Conservation (phyloP, 2,329 filamentous ascomycete genomes). For the Biscogniauxia mediterranea region DNA sequence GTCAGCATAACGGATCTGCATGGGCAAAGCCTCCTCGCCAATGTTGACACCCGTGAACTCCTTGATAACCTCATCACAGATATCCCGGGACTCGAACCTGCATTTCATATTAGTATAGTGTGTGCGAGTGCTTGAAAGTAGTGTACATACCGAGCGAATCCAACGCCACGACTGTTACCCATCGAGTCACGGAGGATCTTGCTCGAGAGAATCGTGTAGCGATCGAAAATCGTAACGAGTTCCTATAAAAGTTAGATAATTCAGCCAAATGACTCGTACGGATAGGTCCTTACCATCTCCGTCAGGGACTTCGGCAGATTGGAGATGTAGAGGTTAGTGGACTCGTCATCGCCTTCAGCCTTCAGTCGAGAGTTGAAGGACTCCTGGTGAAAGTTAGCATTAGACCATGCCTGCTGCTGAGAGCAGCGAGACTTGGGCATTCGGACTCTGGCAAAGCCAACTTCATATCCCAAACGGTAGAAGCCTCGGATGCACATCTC, state of each 20-base stretch:
- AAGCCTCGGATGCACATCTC: conserved; percentile 97
- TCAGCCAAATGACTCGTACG: conserved; percentile 1
- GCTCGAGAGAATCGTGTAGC: conserved; percentile 84
- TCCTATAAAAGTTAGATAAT: conserved; percentile 48
- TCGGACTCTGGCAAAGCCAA: conserved; percentile 88
- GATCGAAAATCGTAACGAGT: conserved; percentile 73
- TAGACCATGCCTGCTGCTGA: background rate
- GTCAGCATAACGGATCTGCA: conserved; percentile 95
- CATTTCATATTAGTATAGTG: conserved; percentile 21
- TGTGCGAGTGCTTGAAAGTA: conserved; percentile 2
- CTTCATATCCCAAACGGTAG: conserved; percentile 91
- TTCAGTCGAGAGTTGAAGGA: conserved; percentile 98
- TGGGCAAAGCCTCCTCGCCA: conserved; percentile 75
- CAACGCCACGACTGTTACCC: conserved; percentile 93
- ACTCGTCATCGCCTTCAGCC: conserved; percentile 83
- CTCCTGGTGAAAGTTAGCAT: conserved; percentile 55
- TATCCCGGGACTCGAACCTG: conserved; percentile 85
- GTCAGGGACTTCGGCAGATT: conserved; percentile 91
- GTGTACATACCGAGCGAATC: conserved; percentile 80
- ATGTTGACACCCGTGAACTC: conserved; percentile 79
- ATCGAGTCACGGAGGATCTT: conserved; percentile 91
- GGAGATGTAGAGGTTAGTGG: conserved; percentile 97
- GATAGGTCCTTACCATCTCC: conserved; percentile 66
- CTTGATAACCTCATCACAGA: conserved; percentile 86
- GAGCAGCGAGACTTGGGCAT: conserved; percentile 5